A percentile compares a stretch with the other conserved stretches of the same genome.
Evolutionary conservation across 116 monocot species (phyloP).

Genomic region (Cymodocea nodosa): DNA sequence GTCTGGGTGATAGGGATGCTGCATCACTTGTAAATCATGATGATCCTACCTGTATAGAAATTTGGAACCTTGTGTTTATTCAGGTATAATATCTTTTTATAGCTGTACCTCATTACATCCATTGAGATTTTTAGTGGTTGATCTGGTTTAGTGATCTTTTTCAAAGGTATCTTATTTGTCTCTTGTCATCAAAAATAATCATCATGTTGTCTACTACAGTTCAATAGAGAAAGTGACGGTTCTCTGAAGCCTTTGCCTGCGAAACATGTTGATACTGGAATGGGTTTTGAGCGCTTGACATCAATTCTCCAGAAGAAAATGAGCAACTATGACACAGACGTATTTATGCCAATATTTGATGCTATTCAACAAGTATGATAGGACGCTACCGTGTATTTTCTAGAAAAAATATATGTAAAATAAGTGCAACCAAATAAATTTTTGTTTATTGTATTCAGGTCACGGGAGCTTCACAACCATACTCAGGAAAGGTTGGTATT

Average conservation of each 20-base stretch:
- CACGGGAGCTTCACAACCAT: conserved; percentile 55
- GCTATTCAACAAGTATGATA: conserved; percentile 67
- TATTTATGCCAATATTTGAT: conserved; percentile 83
- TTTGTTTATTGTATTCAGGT: conserved; percentile 24
- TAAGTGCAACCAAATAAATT: not conserved
- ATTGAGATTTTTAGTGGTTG: not conserved
- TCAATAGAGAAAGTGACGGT: conserved; percentile 83
- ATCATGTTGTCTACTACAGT: conserved; percentile 29
- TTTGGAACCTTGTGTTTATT: conserved; percentile 99
- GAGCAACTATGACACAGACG: conserved; percentile 98
- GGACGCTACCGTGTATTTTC: not conserved
- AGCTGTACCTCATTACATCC: not conserved
- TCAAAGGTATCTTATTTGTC: not conserved
- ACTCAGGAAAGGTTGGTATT: conserved; percentile 63
- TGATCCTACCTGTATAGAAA: conserved; percentile 99
- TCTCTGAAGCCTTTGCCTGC: conserved; percentile 72
- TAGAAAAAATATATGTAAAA: too few relatives aligned
- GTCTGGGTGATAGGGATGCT: conserved; percentile 85
- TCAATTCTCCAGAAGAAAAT: conserved; percentile 90
- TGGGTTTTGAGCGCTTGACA: conserved; percentile 92
- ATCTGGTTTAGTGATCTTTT: not conserved
- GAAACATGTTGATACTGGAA: conserved; percentile 91
- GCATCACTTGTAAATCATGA: conserved; percentile 91
- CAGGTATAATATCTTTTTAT: conserved; percentile 39
- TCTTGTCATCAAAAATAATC: not conserved